Conservation (phyloP, 1,284 basidiomycete species). For the Anthracocystis setariae region DNA sequence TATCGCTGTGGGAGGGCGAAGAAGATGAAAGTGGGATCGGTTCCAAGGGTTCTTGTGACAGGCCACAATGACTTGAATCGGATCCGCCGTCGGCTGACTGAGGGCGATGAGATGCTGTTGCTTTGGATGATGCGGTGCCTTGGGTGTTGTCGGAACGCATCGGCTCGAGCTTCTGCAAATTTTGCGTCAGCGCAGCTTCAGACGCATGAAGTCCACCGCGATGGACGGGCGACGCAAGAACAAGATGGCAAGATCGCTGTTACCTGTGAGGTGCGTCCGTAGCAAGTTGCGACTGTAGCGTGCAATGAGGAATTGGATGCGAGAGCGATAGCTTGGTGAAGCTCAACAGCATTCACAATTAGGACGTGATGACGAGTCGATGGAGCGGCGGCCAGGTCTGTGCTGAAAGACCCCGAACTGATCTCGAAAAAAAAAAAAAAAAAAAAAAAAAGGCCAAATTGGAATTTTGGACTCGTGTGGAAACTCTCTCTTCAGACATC, state of each 20-base stretch:
- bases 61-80: no score
- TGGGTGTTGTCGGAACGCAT: slow-evolving; percentile 23
- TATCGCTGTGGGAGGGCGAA: slow-evolving; percentile 3
- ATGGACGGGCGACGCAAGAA: no score
- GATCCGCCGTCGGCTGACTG: neutral
- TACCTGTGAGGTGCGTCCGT: neutral
- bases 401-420: slow-evolving; percentile 8
- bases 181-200: neutral
- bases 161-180: slow-evolving; percentile 9
- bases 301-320: neutral
- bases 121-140: slow-evolving; percentile 8
- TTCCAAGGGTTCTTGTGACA: neutral
- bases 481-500: neutral
- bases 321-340: neutral
- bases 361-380: neutral
- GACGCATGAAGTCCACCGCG: neutral
- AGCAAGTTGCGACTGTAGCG: neutral
- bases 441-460: slow-evolving; percentile 4
- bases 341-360: neutral
- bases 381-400: slow-evolving; percentile 16
- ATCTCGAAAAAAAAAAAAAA: slow-evolving; percentile 3
- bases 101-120: slow-evolving; percentile 3
- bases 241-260: neutral
- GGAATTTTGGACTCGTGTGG: neutral
- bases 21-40: neutral